Percentiles rank a stretch among this genome's conserved stretches.
phyloP scores from a whole-genome alignment of 73 alveolate species.

The Uronychia binucleata region DNA sequence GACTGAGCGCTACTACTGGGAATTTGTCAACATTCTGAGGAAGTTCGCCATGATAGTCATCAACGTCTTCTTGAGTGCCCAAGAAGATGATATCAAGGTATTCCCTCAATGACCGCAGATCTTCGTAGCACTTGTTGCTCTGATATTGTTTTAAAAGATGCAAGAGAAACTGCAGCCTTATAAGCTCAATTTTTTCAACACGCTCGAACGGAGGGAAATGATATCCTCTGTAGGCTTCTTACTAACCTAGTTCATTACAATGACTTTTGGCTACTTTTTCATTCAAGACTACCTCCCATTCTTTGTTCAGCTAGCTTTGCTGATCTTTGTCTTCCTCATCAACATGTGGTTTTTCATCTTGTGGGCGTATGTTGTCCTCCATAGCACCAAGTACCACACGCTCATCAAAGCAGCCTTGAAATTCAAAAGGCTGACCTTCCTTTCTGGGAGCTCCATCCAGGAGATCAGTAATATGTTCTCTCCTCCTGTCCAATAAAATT shows the following conservation, averaged over 20 bases:
- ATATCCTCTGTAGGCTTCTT: background rate
- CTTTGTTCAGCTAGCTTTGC: background rate
- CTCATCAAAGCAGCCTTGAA: background rate
- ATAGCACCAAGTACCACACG: background rate
- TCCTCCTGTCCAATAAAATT: too few relatives aligned
- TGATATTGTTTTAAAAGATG: constrained; percentile 14
- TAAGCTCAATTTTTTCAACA: background rate
- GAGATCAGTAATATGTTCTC: background rate
- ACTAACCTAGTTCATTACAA: background rate
- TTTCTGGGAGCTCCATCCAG: background rate
- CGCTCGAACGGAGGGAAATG: background rate
- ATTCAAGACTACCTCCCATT: background rate
- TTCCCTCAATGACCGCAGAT: background rate
- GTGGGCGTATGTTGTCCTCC: background rate
- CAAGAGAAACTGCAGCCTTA: constrained; percentile 45
- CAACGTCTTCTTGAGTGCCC: constrained; percentile 31
- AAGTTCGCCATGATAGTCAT: constrained; percentile 26
- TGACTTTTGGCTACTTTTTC: background rate
- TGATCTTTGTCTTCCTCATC: background rate
- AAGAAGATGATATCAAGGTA: constrained; percentile 18
- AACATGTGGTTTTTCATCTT: background rate
- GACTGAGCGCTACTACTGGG: constrained; percentile 56
- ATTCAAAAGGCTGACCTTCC: background rate
- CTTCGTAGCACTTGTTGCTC: constrained; percentile 23
- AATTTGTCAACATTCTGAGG: constrained; percentile 44